Evolutionary conservation across 305 asterid species (phyloP), one percentile per base, ranked within the genome.

Genomic region (Stenogyne calaminthoides): DNA sequence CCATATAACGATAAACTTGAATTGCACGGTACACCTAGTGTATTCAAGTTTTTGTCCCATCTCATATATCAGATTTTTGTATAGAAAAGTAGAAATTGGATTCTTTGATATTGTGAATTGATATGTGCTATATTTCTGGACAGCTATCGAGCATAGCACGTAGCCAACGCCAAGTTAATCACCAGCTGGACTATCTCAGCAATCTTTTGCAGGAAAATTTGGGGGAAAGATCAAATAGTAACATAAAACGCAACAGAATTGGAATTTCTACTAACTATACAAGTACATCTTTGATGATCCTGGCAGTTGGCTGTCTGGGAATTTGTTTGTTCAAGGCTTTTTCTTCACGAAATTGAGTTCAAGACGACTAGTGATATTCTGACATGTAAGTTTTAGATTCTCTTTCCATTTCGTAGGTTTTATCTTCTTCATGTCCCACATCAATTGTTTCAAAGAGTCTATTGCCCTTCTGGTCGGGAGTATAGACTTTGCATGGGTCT

Each of bases 121-220:
- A 9, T 37, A 32, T 47, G 66, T 46, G 65, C 37, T 37, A 46
- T 34, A 7, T 57, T 44, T 20, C 9, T 68, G 18, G 7, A 51
- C 88, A 95, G 99, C 73, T 95, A 73, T 80, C 93, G 34, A 87
- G 70, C 55, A 75, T 95, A 64, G 78, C 85, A 18, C 88, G 96
- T 11, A 87, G 95, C 9, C 99, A 95, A 54, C 92, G 93, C 66
- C 97, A 95, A 84, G 81, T 89, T 46, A 82, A 91, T 83, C 93
- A 88, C 65, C 97, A 91, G 83, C 81, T 85, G 61, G 92, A 85
- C 34, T 83, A 78, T 71, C 83, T 87, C 16, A 83, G 67, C 81
- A 83, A 49, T 37, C 80, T 81, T 62, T 60, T 87, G 22, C 84
- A 81, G 6, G 88, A 83, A 18, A 81, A 74, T 40, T 9, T 77